phyloP scores from a whole-genome alignment of 202 grass and related monocot genomes.

The Elaeis oleifera region DNA sequence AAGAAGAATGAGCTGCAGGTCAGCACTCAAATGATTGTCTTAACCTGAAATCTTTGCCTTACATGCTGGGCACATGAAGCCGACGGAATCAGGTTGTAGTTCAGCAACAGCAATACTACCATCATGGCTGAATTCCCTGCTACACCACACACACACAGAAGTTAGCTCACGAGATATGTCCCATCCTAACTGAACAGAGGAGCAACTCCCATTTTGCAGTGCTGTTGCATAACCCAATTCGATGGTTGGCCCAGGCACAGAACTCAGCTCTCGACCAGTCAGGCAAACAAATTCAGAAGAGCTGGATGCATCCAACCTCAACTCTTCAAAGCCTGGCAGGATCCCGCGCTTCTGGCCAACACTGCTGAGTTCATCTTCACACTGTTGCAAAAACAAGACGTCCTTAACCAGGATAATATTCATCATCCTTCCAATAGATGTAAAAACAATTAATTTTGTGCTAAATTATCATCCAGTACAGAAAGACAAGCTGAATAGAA shows the following conservation, averaged over 20 bases:
- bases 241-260: not conserved
- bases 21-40: not conserved
- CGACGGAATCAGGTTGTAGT: slow-evolving; percentile 15
- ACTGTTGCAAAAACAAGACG: slow-evolving; percentile 8
- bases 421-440: slow-evolving; percentile 10
- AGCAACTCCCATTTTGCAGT: not conserved
- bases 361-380: not conserved
- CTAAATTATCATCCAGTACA: not conserved
- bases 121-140: slow-evolving; percentile 7
- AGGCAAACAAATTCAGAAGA: slow-evolving; percentile 8
- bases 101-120: not conserved
- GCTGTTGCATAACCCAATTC: not conserved
- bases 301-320: slow-evolving; percentile 8
- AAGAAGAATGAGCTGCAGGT: not conserved
- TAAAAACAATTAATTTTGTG: slow-evolving; percentile 8
- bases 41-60: slow-evolving; percentile 19
- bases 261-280: not conserved
- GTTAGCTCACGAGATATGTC: slow-evolving; percentile 3
- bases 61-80: slow-evolving; percentile 21
- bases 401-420: not conserved
- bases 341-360: slow-evolving; percentile 18
- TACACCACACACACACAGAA: slow-evolving; percentile 15
- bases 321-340: not conserved
- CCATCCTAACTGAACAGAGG: slow-evolving; percentile 12
- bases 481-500: too few species aligned